A percentile compares a stretch with the other conserved stretches of the same genome.
phyloP scores from a whole-genome alignment of 2,329 filamentous ascomycete species.

The Xylaria sp. region DNA sequence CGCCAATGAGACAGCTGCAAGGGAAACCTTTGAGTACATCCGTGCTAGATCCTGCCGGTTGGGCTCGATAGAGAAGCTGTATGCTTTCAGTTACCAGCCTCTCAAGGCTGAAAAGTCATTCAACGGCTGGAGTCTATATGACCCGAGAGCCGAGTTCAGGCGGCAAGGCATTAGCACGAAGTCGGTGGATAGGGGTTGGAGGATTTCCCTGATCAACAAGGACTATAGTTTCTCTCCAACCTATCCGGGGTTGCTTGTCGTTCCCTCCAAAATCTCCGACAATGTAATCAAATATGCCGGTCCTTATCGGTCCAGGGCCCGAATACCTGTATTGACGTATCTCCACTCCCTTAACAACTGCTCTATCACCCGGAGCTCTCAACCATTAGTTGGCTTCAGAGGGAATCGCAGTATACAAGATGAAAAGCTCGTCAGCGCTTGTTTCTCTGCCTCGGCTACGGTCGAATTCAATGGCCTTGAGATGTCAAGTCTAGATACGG shows the following conservation, averaged over 20 bases:
- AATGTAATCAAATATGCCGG: conserved; percentile 95
- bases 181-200: conserved; percentile 82
- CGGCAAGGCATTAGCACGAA: conserved; percentile 89
- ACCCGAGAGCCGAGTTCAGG: conserved; percentile 84
- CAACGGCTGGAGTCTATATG: conserved; percentile 86
- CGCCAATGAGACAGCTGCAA: conserved; percentile 75
- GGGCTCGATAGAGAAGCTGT: conserved; percentile 85
- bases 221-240: conserved; percentile 94
- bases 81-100: conserved; percentile 88
- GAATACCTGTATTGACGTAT: conserved; percentile 91
- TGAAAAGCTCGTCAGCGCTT: conserved; percentile 90
- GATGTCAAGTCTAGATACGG: conserved; percentile 47
- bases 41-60: conserved; percentile 83
- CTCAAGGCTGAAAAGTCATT: conserved; percentile 77
- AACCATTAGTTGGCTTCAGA: conserved; percentile 87
- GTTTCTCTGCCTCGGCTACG: conserved; percentile 78
- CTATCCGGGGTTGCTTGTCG: conserved; percentile 85
- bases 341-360: conserved; percentile 98
- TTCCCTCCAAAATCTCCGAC: conserved; percentile 93
- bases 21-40: conserved; percentile 89
- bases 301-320: conserved; percentile 85
- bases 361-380: conserved; percentile 93
- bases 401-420: conserved; percentile 94
- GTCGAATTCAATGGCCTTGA: conserved; percentile 53
- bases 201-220: conserved; percentile 87